Conservation (phyloP, 2,329 filamentous ascomycete genomes). For the Colletotrichum ledebouriae region DNA sequence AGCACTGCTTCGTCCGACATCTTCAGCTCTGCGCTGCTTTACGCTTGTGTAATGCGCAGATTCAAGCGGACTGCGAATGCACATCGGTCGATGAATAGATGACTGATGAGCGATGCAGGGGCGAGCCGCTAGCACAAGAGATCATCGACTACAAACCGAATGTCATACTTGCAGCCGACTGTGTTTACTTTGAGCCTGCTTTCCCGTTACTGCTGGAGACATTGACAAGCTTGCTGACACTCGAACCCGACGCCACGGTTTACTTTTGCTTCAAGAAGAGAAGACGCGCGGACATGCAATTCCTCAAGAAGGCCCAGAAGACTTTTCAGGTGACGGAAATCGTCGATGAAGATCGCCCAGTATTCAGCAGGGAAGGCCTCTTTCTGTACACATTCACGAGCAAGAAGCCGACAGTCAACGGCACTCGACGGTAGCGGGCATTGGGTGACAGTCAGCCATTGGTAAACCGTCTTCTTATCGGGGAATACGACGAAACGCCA, state of each 20-base stretch:
- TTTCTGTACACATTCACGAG: constrained; percentile 72
- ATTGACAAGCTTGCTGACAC: constrained; percentile 78
- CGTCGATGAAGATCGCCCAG: constrained; percentile 69
- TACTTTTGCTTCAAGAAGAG: constrained; percentile 97
- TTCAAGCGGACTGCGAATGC: neutral
- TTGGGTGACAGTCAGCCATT: neutral
- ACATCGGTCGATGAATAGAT: constrained; percentile 23
- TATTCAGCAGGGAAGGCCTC: constrained; percentile 69
- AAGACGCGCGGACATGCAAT: constrained; percentile 82
- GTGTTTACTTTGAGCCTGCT: constrained; percentile 96
- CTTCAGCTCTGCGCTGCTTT: neutral
- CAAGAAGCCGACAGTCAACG: constrained; percentile 46
- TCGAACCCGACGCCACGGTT: constrained; percentile 74
- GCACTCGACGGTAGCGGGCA: constrained; percentile 6
- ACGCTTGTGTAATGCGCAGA: neutral
- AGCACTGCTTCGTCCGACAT: neutral
- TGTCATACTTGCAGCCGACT: constrained; percentile 93
- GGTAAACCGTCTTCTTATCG: neutral
- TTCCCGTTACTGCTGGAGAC: constrained; percentile 90
- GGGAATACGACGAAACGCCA: neutral
- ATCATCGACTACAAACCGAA: constrained; percentile 74
- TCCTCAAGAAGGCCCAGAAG: constrained; percentile 79
- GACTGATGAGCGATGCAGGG: constrained; percentile 59
- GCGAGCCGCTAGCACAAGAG: constrained; percentile 67
- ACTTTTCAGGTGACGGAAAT: constrained; percentile 74